phyloP scores from a whole-genome alignment of 2,329 filamentous ascomycete genomes.

The Ophiostoma triangulosporum region DNA sequence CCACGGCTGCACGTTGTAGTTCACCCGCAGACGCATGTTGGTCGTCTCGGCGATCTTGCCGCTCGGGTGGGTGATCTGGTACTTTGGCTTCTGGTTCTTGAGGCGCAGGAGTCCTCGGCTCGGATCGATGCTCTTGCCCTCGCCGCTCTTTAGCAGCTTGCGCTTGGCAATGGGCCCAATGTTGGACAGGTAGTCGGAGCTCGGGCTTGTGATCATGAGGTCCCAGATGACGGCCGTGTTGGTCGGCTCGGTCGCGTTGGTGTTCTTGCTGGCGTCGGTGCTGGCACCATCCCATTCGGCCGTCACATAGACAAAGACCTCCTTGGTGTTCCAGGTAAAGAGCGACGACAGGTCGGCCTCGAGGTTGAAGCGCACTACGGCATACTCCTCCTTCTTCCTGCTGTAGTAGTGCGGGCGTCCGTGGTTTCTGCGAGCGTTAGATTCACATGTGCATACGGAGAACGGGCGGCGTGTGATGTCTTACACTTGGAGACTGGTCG shows the following conservation, averaged over 20 bases:
- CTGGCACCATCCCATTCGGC: constrained; percentile 44
- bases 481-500: constrained; percentile 78
- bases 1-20: constrained; percentile 98
- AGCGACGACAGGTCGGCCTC: constrained; percentile 82
- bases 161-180: constrained; percentile 45
- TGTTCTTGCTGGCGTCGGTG: constrained; percentile 22
- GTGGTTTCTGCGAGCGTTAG: constrained; percentile 46
- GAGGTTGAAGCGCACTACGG: constrained; percentile 83
- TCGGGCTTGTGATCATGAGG: constrained; percentile 69
- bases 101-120: constrained; percentile 60
- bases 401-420: constrained; percentile 95
- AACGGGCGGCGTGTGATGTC: too few relatives aligned
- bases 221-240: constrained; percentile 92
- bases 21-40: constrained; percentile 65
- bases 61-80: constrained; percentile 85
- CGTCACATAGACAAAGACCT: constrained; percentile 91
- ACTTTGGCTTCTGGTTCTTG: constrained; percentile 82
- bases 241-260: constrained; percentile 24
- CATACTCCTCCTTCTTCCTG: constrained; percentile 86
- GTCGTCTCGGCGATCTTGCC: constrained; percentile 61
- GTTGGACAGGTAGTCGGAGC: constrained; percentile 48
- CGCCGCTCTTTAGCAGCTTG: constrained; percentile 46
- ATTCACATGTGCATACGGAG: not conserved
- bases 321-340: constrained; percentile 99
- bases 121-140: constrained; percentile 47